Evolutionary conservation across 305 asterid species (phyloP).

Genomic region (Fraxinus nigra): DNA sequence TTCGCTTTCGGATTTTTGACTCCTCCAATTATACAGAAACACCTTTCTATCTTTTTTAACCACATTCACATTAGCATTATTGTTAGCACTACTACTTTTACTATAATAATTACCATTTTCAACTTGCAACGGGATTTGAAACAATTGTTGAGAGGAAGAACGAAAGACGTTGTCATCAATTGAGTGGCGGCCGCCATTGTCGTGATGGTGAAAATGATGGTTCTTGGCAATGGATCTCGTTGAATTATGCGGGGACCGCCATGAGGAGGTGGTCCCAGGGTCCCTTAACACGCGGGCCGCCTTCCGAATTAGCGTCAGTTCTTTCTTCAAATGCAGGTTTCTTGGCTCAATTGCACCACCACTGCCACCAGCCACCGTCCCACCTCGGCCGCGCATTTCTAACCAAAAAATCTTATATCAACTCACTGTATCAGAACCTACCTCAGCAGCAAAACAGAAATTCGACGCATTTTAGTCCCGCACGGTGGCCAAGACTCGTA

Average conservation of each 20-base stretch:
- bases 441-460: background rate
- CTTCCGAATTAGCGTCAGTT: constrained; percentile 76
- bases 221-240: constrained; percentile 73
- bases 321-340: constrained; percentile 22
- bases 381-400: background rate
- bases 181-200: constrained; percentile 21
- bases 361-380: background rate
- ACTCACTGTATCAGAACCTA: background rate
- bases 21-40: constrained; percentile 80
- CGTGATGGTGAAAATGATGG: constrained; percentile 56
- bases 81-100: constrained; percentile 24
- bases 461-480: background rate
- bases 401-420: background rate
- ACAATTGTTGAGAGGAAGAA: constrained; percentile 31
- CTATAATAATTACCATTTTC: constrained; percentile 20
- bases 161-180: constrained; percentile 28
- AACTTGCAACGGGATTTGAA: constrained; percentile 21
- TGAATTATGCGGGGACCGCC: constrained; percentile 75
- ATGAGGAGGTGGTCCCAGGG: constrained; percentile 88
- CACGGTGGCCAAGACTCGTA: background rate
- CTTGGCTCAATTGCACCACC: background rate
- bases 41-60: constrained; percentile 53
- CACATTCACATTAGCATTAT: constrained; percentile 32
- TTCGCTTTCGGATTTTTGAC: constrained; percentile 75
- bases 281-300: constrained; percentile 78